Percentiles rank a stretch among this genome's conserved stretches.
phyloP scores from a whole-genome alignment of 2,329 filamentous ascomycete species.

The Sporothrix pseudoabietina region DNA sequence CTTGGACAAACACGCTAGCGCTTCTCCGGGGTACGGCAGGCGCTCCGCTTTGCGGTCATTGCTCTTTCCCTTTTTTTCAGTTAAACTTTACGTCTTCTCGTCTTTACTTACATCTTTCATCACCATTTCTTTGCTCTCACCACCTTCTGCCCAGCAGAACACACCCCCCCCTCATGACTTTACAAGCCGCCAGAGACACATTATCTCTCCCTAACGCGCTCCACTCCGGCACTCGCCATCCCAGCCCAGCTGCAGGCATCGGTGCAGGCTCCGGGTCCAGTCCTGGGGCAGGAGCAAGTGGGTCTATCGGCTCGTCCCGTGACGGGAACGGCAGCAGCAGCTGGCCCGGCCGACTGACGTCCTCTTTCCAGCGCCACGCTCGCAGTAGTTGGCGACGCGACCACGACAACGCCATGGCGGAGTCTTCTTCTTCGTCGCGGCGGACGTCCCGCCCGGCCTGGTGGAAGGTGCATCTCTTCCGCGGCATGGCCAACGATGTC shows the following conservation, averaged over 20 bases:
- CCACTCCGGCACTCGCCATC: conserved; percentile 14
- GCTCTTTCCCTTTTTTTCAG: not conserved
- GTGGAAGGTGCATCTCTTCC: conserved; percentile 76
- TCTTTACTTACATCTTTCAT: not conserved
- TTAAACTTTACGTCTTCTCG: not conserved
- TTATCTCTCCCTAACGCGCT: conserved; percentile 28
- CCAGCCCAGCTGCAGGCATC: not conserved
- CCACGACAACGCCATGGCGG: conserved; percentile 8
- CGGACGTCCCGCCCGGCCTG: conserved; percentile 47
- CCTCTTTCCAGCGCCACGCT: conserved; percentile 22
- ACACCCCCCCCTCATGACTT: not conserved
- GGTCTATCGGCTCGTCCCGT: conserved; percentile 15
- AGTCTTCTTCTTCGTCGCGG: not conserved
- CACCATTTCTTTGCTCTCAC: not conserved
- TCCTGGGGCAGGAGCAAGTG: not conserved
- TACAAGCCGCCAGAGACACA: conserved; percentile 20
- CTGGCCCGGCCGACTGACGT: conserved; percentile 11
- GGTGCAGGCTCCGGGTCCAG: conserved; percentile 17
- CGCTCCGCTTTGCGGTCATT: not conserved
- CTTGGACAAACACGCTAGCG: conserved; percentile 21
- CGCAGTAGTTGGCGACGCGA: conserved; percentile 13
- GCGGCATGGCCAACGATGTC: conserved; percentile 78
- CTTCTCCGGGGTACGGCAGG: conserved; percentile 5
- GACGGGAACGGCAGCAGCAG: conserved; percentile 6
- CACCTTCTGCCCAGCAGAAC: not conserved